phyloP scores from a whole-genome alignment of 352 stramenopile genomes.

The Phytophthora melonis region DNA sequence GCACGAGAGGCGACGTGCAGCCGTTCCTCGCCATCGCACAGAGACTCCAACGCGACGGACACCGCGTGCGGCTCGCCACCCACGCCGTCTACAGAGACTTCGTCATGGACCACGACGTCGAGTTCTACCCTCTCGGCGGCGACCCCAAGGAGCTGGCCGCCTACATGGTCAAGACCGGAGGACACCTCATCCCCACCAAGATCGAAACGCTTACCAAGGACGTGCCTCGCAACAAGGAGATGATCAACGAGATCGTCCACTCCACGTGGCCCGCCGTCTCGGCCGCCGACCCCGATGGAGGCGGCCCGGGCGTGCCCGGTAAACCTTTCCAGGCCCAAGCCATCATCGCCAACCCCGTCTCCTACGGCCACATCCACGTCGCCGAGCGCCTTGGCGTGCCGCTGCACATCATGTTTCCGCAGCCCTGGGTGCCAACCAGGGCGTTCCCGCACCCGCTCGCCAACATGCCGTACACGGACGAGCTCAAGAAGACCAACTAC shows the following conservation, averaged over 20 bases:
- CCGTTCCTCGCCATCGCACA: conserved; percentile 81
- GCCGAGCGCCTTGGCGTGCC: conserved; percentile 91
- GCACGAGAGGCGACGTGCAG: conserved; percentile 76
- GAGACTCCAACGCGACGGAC: conserved; percentile 74
- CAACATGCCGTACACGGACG: conserved; percentile 29
- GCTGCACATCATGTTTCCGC: conserved; percentile 88
- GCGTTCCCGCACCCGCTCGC: conserved; percentile 28
- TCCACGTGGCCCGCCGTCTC: conserved; percentile 88
- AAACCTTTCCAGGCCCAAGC: conserved; percentile 83
- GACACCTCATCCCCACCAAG: conserved; percentile 72
- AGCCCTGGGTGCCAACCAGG: conserved; percentile 31
- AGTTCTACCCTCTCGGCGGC: conserved; percentile 76
- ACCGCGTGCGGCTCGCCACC: conserved; percentile 91
- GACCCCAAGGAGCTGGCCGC: conserved; percentile 52
- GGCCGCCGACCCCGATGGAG: conserved; percentile 65
- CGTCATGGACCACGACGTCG: conserved; percentile 69
- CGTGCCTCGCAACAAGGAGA: conserved; percentile 85
- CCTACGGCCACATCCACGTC: conserved; percentile 92
- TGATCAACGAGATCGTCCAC: conserved; percentile 90
- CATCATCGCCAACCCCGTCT: conserved; percentile 93
- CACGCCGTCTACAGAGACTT: conserved; percentile 86
- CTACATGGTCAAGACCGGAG: conserved; percentile 90
- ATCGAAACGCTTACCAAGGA: conserved; percentile 66
- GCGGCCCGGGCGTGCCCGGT: conserved; percentile 24
- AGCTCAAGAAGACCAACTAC: conserved; percentile 29